Conservation (phyloP, 2,329 filamentous ascomycete genomes). For the Xylariaceae sp. region DNA sequence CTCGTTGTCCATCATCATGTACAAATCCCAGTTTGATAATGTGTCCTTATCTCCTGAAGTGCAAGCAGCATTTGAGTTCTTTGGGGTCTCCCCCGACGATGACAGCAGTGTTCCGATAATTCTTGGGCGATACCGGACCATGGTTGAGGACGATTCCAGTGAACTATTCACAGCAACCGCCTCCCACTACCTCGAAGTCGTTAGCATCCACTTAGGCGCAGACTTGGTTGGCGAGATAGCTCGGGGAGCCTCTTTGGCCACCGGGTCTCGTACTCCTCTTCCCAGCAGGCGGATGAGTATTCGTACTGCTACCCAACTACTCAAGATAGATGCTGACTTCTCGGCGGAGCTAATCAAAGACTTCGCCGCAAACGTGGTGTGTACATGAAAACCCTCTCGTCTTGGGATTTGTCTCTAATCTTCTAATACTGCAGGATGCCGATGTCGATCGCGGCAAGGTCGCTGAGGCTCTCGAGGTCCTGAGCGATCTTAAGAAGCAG, state of each 20-base stretch:
- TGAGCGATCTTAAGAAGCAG: slow-evolving; percentile 26
- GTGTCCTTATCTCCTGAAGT: slow-evolving; percentile 8
- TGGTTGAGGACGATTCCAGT: slow-evolving; percentile 10
- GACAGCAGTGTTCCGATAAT: slow-evolving; percentile 17
- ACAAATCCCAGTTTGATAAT: slow-evolving; percentile 28
- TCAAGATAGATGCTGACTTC: slow-evolving; percentile 26
- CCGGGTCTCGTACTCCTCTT: background rate
- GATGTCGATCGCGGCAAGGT: slow-evolving; percentile 22
- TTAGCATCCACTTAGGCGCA: slow-evolving; percentile 22
- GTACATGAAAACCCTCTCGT: background rate
- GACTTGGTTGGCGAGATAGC: slow-evolving; percentile 24
- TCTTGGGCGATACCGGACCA: slow-evolving; percentile 21
- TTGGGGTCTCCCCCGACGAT: slow-evolving; percentile 15
- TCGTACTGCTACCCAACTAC: slow-evolving; percentile 21
- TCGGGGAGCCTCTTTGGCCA: slow-evolving; percentile 5
- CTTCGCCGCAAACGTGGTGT: slow-evolving; percentile 25
- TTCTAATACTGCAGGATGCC: slow-evolving; percentile 18
- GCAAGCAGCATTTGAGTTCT: slow-evolving; percentile 26
- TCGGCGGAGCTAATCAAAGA: slow-evolving; percentile 28
- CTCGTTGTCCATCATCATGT: slow-evolving; percentile 25
- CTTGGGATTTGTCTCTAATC: slow-evolving; percentile 12
- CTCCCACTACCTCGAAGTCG: slow-evolving; percentile 24
- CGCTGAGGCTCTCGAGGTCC: slow-evolving; percentile 27
- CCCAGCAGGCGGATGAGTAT: slow-evolving; percentile 25
- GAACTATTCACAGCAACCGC: slow-evolving; percentile 17